Conservation (phyloP, 2,329 filamentous ascomycete species). For the Claviceps sp. region DNA sequence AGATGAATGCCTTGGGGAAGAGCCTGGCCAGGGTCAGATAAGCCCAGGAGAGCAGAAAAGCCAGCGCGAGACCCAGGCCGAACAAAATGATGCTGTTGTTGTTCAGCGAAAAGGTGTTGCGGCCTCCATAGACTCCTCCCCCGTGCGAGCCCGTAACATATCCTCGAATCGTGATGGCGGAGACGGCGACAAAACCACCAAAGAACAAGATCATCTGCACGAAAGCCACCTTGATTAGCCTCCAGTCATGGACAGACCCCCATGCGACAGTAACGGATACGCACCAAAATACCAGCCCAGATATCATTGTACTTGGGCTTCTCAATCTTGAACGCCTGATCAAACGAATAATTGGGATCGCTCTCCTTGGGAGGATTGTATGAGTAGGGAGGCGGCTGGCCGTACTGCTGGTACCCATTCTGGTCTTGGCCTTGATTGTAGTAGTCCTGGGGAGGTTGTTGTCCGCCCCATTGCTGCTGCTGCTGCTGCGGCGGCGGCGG, state of each 20-base stretch:
- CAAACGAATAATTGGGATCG: slow-evolving; percentile 47
- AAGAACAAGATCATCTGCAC: slow-evolving; percentile 54
- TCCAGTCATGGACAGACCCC: neutral
- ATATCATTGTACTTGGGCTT: slow-evolving; percentile 81
- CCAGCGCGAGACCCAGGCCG: slow-evolving; percentile 59
- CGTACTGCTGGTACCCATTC: slow-evolving; percentile 14
- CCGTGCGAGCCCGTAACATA: slow-evolving; percentile 54
- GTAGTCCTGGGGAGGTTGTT: slow-evolving; percentile 6
- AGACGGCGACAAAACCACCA: slow-evolving; percentile 63
- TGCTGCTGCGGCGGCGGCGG: neutral
- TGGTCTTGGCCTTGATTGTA: slow-evolving; percentile 10
- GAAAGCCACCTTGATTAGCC: neutral
- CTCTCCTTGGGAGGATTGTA: slow-evolving; percentile 24
- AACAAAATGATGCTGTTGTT: slow-evolving; percentile 83
- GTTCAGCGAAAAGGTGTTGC: slow-evolving; percentile 54
- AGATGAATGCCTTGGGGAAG: slow-evolving; percentile 85
- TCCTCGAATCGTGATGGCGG: slow-evolving; percentile 59
- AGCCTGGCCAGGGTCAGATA: slow-evolving; percentile 66
- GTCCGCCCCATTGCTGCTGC: slow-evolving; percentile 1
- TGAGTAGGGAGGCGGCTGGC: slow-evolving; percentile 18
- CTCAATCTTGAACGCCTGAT: slow-evolving; percentile 70
- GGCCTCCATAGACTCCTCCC: slow-evolving; percentile 57
- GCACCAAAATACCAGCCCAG: slow-evolving; percentile 72
- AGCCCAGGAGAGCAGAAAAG: slow-evolving; percentile 58
- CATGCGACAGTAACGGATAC: slow-evolving; percentile 10